Conservation (phyloP, 345 rosid species). For the Lumnitzera littorea region DNA sequence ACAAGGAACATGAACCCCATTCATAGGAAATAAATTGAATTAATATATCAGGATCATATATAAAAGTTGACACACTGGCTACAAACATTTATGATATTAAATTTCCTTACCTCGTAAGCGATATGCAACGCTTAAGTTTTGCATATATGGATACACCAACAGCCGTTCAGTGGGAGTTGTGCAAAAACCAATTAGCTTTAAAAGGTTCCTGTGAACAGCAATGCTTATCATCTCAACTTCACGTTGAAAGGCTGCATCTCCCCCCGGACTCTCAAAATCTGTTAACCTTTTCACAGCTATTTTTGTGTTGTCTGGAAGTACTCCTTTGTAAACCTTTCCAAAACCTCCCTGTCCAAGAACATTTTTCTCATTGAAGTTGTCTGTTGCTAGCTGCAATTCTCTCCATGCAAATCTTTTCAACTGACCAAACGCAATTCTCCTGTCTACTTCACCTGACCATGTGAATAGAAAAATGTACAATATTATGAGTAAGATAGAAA, state of each 20-base stretch:
- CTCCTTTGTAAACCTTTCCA: constrained; percentile 92
- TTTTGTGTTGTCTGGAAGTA: constrained; percentile 69
- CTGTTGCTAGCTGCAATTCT: constrained; percentile 88
- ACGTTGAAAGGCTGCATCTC: constrained; percentile 89
- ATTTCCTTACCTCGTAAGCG: constrained; percentile 66
- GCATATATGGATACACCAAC: constrained; percentile 90
- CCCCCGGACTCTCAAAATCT: constrained; percentile 89
- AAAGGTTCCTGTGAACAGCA: constrained; percentile 87
- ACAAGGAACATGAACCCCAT: too few relatives aligned
- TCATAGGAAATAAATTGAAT: too few relatives aligned
- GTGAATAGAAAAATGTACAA: background rate
- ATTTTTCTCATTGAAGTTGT: constrained; percentile 71
- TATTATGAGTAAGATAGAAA: background rate
- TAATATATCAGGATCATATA: background rate
- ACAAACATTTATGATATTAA: background rate
- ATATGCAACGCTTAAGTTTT: constrained; percentile 86
- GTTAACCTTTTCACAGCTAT: constrained; percentile 89
- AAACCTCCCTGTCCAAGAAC: constrained; percentile 96
- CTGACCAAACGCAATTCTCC: constrained; percentile 92
- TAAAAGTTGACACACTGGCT: background rate
- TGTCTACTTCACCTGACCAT: constrained; percentile 81
- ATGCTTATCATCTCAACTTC: constrained; percentile 98
- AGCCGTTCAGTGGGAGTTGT: constrained; percentile 91
- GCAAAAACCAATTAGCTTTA: constrained; percentile 88
- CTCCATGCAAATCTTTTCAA: constrained; percentile 88